Evolutionary conservation across 306 rosid species (phyloP).

Genomic region (Styphnolobium japonicum): DNA sequence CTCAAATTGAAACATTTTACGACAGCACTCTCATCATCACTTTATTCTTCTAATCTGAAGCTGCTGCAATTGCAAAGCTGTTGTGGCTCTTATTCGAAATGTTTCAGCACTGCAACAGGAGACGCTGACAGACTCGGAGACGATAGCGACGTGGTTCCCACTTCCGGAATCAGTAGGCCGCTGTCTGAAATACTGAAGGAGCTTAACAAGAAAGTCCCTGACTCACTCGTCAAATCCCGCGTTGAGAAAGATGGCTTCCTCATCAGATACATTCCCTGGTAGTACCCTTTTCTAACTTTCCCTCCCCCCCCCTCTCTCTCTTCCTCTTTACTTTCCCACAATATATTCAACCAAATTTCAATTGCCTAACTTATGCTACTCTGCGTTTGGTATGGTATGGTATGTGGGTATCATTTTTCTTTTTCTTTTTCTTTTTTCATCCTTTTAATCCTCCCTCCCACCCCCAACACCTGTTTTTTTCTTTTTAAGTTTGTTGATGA

Average conservation of each 20-base stretch:
- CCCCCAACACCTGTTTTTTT: too few species aligned
- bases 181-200: slow-evolving; percentile 71
- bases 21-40: not conserved
- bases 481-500: not conserved
- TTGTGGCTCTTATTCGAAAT: too few species aligned
- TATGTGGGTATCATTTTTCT: too few species aligned
- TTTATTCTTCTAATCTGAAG: not conserved
- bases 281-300: not conserved
- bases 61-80: not conserved
- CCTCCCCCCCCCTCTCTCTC: not conserved
- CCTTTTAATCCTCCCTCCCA: not conserved
- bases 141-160: not conserved
- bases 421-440: too few species aligned
- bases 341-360: too few species aligned
- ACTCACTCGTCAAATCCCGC: slow-evolving; percentile 60
- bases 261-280: slow-evolving; percentile 72
- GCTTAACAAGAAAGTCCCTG: slow-evolving; percentile 81
- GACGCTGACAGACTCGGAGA: slow-evolving; percentile 3
- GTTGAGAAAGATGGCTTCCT: slow-evolving; percentile 47
- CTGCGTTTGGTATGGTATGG: not conserved
- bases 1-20: not conserved
- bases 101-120: not conserved
- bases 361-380: not conserved
- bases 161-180: slow-evolving; percentile 69
- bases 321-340: too few species aligned